Percentiles rank a stretch among this genome's conserved stretches.
Conservation (phyloP, 1,284 basidiomycete genomes). For the Neonothopanus nambi region DNA sequence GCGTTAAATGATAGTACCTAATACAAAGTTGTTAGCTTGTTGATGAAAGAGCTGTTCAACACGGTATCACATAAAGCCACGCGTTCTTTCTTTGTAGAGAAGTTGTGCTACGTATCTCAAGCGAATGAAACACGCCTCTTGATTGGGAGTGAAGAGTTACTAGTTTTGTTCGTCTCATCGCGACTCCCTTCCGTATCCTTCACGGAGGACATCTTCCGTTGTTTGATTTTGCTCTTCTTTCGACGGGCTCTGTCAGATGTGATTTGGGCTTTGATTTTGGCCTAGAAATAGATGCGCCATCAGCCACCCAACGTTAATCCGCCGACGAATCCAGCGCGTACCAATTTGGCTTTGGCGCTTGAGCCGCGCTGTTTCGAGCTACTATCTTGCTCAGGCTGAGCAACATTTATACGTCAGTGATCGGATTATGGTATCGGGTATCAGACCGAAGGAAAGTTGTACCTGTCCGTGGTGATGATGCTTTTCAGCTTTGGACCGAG, state of each 20-base stretch:
- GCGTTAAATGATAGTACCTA: not conserved
- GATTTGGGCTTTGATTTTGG: slow-evolving; percentile 5
- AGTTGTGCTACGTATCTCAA: not conserved
- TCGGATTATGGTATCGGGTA: too few species aligned
- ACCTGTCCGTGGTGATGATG: not conserved
- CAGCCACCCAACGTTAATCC: not conserved
- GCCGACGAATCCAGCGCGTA: not conserved
- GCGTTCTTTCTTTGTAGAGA: too few species aligned
- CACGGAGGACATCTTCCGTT: not conserved
- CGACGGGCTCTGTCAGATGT: slow-evolving; percentile 2
- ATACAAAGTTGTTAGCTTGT: not conserved
- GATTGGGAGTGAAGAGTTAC: not conserved
- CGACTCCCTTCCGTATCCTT: not conserved
- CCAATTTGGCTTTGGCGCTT: slow-evolving; percentile 2
- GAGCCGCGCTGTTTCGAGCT: not conserved
- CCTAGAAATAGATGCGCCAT: not conserved
- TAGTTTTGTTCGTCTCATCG: not conserved
- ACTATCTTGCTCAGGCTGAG: not conserved
- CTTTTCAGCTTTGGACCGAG: not conserved
- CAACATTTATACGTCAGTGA: not conserved
- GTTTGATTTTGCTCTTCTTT: slow-evolving; percentile 2
- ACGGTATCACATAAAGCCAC: not conserved
- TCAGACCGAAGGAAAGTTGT: not conserved
- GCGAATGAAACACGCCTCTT: slow-evolving; percentile 14
- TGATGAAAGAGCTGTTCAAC: not conserved